Conservation (phyloP, 139 green algal genomes). For the Chlamydomonas asymmetrica region DNA sequence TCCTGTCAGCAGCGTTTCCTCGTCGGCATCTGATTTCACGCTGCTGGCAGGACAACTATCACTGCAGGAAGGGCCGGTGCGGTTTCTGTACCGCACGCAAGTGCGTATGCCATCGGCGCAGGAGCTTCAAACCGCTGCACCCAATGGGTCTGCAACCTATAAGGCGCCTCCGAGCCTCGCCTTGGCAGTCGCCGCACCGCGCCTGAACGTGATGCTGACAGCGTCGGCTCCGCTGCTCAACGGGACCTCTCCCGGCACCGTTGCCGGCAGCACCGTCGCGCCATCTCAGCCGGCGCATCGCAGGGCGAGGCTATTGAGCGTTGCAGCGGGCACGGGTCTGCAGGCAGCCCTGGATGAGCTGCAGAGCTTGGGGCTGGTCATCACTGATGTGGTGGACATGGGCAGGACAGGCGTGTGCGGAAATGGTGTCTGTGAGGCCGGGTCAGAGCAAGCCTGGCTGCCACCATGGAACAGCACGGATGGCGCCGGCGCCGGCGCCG, state of each 20-base stretch:
- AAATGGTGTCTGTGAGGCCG: constrained; percentile 62
- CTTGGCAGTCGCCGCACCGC: too few relatives aligned
- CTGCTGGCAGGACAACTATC: too few relatives aligned
- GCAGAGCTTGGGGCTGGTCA: not conserved
- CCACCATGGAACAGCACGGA: not conserved
- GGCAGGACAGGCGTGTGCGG: constrained; percentile 45
- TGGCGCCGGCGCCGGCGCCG: not conserved
- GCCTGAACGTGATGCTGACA: too few relatives aligned
- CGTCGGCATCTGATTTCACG: too few relatives aligned
- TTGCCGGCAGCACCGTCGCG: not conserved
- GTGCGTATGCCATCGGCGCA: too few relatives aligned
- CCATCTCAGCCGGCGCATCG: not conserved
- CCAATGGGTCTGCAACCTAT: too few relatives aligned
- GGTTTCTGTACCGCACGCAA: too few relatives aligned
- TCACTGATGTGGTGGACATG: constrained; percentile 7
- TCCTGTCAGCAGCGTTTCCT: too few relatives aligned
- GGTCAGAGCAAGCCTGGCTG: constrained; percentile 34
- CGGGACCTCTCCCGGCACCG: too few relatives aligned
- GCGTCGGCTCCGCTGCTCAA: not conserved
- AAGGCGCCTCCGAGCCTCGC: too few relatives aligned
- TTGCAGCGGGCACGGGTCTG: not conserved
- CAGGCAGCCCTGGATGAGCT: not conserved
- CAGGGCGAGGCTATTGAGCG: not conserved
- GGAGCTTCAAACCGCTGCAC: too few relatives aligned
- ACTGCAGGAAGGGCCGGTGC: too few relatives aligned